Conservation (phyloP, 1,284 basidiomycete species). For the Rhodotorula sp. region DNA sequence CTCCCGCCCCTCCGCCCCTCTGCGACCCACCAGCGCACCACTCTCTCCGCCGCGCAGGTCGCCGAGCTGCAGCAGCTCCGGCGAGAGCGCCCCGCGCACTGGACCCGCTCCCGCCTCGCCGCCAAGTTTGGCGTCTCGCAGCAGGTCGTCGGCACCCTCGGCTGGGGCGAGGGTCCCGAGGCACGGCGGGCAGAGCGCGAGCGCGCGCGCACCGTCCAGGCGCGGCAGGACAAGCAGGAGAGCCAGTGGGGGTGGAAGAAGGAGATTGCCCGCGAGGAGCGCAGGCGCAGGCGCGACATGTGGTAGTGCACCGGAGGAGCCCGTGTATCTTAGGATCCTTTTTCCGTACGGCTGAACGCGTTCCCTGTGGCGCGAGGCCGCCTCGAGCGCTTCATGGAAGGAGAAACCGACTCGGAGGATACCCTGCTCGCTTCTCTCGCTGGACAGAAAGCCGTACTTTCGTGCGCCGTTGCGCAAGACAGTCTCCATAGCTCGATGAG, state of each 20-base stretch:
- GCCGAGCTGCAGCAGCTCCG: constrained; percentile 23
- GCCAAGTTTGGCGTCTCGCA: constrained; percentile 26
- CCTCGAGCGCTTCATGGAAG: too few species aligned
- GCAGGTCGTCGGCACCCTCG: constrained; percentile 28
- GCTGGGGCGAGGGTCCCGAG: constrained; percentile 30
- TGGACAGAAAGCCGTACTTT: too few species aligned
- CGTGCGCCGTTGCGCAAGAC: too few species aligned
- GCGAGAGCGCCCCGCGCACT: constrained; percentile 1
- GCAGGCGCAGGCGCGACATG: constrained; percentile 27
- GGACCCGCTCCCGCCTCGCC: constrained; percentile 28
- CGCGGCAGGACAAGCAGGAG: constrained; percentile 10
- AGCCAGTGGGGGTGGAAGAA: constrained; percentile 38
- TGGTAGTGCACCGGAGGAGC: constrained; percentile 16
- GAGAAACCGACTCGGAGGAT: too few species aligned
- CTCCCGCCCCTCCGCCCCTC: constrained; percentile 1
- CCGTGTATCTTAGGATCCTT: too few species aligned
- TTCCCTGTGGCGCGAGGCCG: too few species aligned
- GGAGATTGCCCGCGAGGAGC: constrained; percentile 35
- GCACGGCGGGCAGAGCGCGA: constrained; percentile 12
- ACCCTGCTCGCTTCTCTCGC: too few species aligned
- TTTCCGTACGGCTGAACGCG: too few species aligned
- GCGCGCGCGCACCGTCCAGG: constrained; percentile 16
- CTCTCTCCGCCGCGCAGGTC: constrained; percentile 15
- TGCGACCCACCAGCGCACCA: too few species aligned
- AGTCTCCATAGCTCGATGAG: too few species aligned